phyloP scores from a whole-genome alignment of 331 rosid species.

The Telfairia occidentalis region DNA sequence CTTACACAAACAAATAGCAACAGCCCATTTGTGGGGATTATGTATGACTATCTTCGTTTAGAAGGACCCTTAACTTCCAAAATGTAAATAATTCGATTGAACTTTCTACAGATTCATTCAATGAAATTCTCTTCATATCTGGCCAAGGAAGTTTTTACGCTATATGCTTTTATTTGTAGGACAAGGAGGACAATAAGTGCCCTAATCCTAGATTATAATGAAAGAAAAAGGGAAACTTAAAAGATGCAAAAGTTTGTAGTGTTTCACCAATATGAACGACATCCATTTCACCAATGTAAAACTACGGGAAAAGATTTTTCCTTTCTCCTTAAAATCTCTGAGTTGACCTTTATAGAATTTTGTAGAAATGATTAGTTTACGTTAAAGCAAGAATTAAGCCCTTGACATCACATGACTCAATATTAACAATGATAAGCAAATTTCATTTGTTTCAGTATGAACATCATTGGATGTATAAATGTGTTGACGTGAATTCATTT shows the following conservation, averaged over 20 bases:
- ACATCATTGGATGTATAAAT: not conserved
- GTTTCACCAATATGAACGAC: not conserved
- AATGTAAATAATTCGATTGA: not conserved
- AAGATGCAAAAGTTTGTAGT: not conserved
- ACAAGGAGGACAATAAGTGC: not conserved
- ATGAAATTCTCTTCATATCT: not conserved
- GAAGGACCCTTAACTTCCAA: constrained; percentile 39
- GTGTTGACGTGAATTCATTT: not conserved
- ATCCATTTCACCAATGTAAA: not conserved
- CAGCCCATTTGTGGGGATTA: constrained; percentile 46
- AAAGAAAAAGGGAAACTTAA: not conserved
- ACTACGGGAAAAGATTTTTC: not conserved
- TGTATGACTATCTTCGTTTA: constrained; percentile 78
- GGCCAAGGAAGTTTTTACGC: not conserved
- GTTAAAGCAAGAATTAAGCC: not conserved
- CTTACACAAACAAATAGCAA: constrained; percentile 51
- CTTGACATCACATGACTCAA: not conserved
- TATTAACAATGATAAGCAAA: not conserved
- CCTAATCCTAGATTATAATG: not conserved
- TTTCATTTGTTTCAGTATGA: not conserved
- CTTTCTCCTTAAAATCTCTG: not conserved
- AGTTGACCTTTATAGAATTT: not conserved
- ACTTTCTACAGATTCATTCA: not conserved
- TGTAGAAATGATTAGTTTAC: not conserved
- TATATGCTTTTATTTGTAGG: not conserved